These are phyloP conservation scores for Sporothrix humicola DNA, from an alignment of 2,329 filamentous ascomycete species.

Conservation along the genomic window DNA sequence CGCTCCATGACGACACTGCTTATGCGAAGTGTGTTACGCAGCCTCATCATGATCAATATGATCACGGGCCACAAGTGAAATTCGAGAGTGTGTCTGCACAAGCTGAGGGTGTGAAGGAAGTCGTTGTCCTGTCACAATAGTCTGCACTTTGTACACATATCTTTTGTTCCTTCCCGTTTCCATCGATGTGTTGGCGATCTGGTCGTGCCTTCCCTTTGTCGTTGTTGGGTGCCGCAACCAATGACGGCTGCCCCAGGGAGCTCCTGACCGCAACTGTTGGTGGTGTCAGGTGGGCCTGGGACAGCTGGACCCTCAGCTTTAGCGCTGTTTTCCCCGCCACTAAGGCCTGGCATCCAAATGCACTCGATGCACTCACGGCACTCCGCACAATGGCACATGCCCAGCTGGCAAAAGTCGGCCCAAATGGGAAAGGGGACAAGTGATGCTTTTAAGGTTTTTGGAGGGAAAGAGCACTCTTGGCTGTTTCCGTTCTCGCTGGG, in stretches of 20 bases:
- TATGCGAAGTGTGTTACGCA: neutral
- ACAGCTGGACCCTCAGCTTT: neutral
- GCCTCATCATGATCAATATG: constrained; percentile 1
- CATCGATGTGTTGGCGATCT: constrained; percentile 17
- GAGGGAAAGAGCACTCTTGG: constrained; percentile 7
- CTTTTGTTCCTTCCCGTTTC: neutral
- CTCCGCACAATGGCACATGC: neutral
- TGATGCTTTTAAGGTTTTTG: constrained; percentile 15
- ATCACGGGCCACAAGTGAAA: constrained; percentile 3
- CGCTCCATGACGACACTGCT: constrained; percentile 11
- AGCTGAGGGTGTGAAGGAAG: neutral
- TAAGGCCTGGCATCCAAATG: constrained; percentile 13
- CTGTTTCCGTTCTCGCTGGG: constrained; percentile 9
- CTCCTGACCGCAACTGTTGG: constrained; percentile 26
- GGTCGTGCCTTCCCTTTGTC: constrained; percentile 17
- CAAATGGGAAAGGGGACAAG: constrained; percentile 1
- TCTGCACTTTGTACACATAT: neutral
- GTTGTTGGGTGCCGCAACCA: constrained; percentile 1
- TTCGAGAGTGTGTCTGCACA: constrained; percentile 4
- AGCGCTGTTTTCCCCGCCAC: constrained; percentile 26
- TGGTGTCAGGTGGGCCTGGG: constrained; percentile 13
- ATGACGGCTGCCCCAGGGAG: constrained; percentile 1
- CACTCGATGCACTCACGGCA: neutral
- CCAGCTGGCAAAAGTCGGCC: constrained; percentile 1
- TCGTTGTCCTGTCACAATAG: neutral